Evolutionary conservation across 2,329 filamentous ascomycete genomes (phyloP), one percentile per base, ranked within the genome.

Genomic region (Microdochium bolleyi): DNA sequence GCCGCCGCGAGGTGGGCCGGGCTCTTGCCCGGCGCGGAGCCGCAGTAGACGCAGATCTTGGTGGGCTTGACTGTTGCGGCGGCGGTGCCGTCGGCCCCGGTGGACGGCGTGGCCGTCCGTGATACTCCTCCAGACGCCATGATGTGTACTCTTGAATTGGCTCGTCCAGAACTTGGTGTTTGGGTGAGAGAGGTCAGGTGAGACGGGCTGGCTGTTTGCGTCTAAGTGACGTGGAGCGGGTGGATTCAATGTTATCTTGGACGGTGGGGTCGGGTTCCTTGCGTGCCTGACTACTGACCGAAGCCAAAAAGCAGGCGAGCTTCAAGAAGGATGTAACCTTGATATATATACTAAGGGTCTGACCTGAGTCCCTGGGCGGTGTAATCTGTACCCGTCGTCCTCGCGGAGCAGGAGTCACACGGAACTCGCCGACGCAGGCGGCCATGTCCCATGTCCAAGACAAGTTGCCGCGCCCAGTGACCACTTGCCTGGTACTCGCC

Each of bases 11-110:
- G 72, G 70, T 96, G 89, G 3, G 78, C 78, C 14, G 89, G 84
- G 56, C 82, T 86, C 51, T 77, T 83, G 50, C 94, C 94, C 16
- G 79, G 69, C 9, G 83, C 86, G 51, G 94, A 83, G 65, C 92
- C 94, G 74, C 94, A 97, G 80, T 96, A 97, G 60, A 97, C 92
- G 69, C 90, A 95, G 67, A 96, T 87, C 58, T 89, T 89, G 16
- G 19, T 24, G n/a, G 41, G 41, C 41, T 46, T 46, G 55, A 87
- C 74, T 58, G 37, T 56, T 60, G 73, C 50, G 69, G 64, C 27
- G 62, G 61, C 56, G 37, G 55, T 52, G 55, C 59, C 56, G 53
- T 64, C 68, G 46, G 53, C 53, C 53, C 14, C 24, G n/a, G 48
- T 19, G n/a, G 44, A 22, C n/a, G 19, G 56, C n/a, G 67, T 62